Conservation (phyloP, 192 early-diverging fungal species). For the Backusella westeae region DNA sequence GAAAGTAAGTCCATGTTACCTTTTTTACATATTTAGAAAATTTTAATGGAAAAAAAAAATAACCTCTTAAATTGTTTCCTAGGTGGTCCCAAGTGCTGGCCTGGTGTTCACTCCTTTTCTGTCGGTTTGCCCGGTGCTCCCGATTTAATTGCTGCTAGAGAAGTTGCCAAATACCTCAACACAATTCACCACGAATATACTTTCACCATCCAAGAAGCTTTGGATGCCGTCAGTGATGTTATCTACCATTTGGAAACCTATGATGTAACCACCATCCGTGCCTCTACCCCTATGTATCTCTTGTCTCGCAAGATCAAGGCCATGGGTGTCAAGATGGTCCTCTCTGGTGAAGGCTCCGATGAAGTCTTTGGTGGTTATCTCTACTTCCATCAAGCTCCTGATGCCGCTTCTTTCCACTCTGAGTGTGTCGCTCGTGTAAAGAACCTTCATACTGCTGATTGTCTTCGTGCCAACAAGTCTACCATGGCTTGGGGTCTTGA, state of each 20-base stretch:
- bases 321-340: slow-evolving; percentile 99
- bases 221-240: slow-evolving; percentile 94
- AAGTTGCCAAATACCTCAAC: slow-evolving; percentile 86
- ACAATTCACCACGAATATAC: slow-evolving; percentile 97
- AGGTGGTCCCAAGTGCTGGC: slow-evolving; percentile 72
- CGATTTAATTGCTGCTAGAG: slow-evolving; percentile 86
- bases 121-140: slow-evolving; percentile 92
- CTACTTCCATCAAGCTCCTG: slow-evolving; percentile 95
- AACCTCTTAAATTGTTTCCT: neutral
- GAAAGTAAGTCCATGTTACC: slow-evolving; percentile 36
- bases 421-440: slow-evolving; percentile 92
- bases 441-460: slow-evolving; percentile 96
- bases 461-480: slow-evolving; percentile 97
- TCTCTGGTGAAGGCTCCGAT: slow-evolving; percentile 94
- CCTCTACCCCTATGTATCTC: slow-evolving; percentile 99
- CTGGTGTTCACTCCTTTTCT: slow-evolving; percentile 96
- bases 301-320: slow-evolving; percentile 97
- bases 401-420: slow-evolving; percentile 77
- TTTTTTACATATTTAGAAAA: neutral
- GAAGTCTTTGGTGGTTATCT: slow-evolving; percentile 98
- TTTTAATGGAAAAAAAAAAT: neutral
- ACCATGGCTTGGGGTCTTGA: slow-evolving; percentile 99
- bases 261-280: slow-evolving; percentile 97
- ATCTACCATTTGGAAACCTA: slow-evolving; percentile 98
- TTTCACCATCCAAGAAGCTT: slow-evolving; percentile 93